Percentiles rank a stretch among this genome's conserved stretches.
These are phyloP conservation scores for Erodium texanum DNA, from an alignment of 441 rosid species.

Conservation along the genomic window DNA sequence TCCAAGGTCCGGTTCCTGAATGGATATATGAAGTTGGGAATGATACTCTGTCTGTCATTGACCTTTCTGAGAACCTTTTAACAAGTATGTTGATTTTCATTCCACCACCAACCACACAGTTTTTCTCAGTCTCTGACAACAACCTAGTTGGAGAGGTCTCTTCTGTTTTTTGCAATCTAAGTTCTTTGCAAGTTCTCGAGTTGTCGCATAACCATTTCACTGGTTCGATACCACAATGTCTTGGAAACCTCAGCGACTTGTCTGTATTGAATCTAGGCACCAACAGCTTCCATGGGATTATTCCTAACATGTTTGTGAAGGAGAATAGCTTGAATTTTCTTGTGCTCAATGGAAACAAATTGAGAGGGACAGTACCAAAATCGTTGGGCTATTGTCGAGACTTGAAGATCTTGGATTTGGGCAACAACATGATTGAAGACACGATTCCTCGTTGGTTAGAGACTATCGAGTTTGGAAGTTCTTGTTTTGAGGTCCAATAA, in stretches of 20 bases:
- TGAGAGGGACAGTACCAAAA: neutral
- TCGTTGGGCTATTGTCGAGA: neutral
- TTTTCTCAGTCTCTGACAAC: neutral
- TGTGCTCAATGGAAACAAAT: neutral
- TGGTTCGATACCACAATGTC: neutral
- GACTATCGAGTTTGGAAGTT: constrained; percentile 2
- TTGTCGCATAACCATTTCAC: neutral
- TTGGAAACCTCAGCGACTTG: neutral
- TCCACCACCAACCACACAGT: neutral
- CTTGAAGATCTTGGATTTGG: neutral
- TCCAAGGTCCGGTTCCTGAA: neutral
- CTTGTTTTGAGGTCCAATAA: constrained; percentile 16
- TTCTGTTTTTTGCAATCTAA: neutral
- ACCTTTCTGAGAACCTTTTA: neutral
- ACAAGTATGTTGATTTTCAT: neutral
- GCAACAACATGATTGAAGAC: constrained; percentile 16
- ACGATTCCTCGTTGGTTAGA: constrained; percentile 18
- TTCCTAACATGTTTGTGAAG: neutral
- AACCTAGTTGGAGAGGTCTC: neutral
- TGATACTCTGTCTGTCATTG: neutral
- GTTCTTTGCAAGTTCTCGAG: neutral
- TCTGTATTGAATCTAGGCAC: neutral
- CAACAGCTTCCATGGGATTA: neutral
- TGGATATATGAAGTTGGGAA: neutral
- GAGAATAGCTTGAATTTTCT: neutral